Conservation (phyloP, 176 grass and related monocot genomes). For the Musa schizocarpa region DNA sequence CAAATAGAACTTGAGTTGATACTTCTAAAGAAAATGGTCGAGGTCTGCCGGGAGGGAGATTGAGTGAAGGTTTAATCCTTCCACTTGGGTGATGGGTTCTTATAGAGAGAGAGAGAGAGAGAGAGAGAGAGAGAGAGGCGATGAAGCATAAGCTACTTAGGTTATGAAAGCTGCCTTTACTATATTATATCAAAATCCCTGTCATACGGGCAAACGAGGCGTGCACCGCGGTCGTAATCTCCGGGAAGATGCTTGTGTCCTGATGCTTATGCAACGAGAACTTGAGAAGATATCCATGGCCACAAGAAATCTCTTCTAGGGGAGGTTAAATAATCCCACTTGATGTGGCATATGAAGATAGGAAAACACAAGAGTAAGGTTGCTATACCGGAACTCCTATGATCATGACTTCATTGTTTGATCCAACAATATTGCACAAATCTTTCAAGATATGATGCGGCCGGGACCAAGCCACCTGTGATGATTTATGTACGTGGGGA, state of each 20-base stretch:
- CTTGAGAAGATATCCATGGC: background rate
- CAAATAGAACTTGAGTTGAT: too few relatives aligned
- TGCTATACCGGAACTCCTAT: background rate
- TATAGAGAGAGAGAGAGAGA: background rate
- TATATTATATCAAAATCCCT: background rate
- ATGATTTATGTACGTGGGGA: too few relatives aligned
- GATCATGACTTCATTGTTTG: background rate
- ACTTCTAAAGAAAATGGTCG: background rate
- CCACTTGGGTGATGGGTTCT: background rate
- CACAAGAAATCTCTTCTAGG: background rate
- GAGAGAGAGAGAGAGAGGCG: too few relatives aligned
- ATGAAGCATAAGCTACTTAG: background rate
- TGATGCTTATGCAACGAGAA: slow-evolving; percentile 5
- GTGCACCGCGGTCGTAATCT: slow-evolving; percentile 8
- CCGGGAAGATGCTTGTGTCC: background rate
- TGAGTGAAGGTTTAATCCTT: background rate
- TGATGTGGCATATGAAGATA: background rate
- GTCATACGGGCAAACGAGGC: background rate
- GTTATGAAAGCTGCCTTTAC: background rate
- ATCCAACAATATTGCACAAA: too few relatives aligned
- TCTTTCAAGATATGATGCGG: too few relatives aligned
- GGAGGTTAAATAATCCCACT: background rate
- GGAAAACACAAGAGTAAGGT: background rate
- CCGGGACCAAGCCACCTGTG: too few relatives aligned
- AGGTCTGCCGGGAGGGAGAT: background rate